These are phyloP conservation scores for Aspergillus latus DNA, from an alignment of 2,329 filamentous ascomycete species.

Conservation along the genomic window DNA sequence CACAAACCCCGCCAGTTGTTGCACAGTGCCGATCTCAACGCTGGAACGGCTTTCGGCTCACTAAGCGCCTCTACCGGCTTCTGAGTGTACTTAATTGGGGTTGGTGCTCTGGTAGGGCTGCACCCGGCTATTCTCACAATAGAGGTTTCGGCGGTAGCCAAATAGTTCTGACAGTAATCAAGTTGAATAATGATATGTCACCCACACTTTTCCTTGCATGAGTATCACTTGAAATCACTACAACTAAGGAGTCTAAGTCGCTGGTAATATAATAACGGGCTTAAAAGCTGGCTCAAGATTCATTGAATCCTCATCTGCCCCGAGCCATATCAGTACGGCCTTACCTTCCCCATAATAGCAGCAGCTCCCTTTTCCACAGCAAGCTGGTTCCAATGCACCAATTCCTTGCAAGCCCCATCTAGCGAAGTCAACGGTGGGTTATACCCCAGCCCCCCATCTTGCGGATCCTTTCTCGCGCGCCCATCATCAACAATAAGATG, in stretches of 20 bases:
- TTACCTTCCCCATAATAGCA: slow-evolving; percentile 17
- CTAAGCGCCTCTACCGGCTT: neutral
- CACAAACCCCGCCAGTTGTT: neutral
- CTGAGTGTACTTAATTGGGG: slow-evolving; percentile 2
- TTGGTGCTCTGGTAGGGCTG: neutral
- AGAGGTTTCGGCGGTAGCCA: neutral
- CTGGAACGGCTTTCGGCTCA: neutral
- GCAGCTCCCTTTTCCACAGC: slow-evolving; percentile 16
- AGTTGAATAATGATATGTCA: too few species aligned
- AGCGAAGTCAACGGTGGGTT: slow-evolving; percentile 31
- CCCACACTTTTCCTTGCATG: neutral
- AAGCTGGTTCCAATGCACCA: slow-evolving; percentile 36
- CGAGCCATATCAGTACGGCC: neutral
- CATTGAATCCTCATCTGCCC: too few species aligned
- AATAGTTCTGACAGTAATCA: neutral
- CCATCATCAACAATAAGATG: slow-evolving; percentile 32
- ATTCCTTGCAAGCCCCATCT: slow-evolving; percentile 34
- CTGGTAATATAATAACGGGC: too few species aligned
- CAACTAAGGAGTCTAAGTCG: neutral
- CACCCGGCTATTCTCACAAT: neutral
- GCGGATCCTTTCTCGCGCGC: slow-evolving; percentile 26
- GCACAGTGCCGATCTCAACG: neutral
- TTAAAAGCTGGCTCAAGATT: too few species aligned
- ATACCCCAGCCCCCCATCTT: slow-evolving; percentile 36
- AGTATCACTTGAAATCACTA: neutral